Evolutionary conservation across 2,329 filamentous ascomycete species (phyloP).

Genomic region (Verruconis gallopava): DNA sequence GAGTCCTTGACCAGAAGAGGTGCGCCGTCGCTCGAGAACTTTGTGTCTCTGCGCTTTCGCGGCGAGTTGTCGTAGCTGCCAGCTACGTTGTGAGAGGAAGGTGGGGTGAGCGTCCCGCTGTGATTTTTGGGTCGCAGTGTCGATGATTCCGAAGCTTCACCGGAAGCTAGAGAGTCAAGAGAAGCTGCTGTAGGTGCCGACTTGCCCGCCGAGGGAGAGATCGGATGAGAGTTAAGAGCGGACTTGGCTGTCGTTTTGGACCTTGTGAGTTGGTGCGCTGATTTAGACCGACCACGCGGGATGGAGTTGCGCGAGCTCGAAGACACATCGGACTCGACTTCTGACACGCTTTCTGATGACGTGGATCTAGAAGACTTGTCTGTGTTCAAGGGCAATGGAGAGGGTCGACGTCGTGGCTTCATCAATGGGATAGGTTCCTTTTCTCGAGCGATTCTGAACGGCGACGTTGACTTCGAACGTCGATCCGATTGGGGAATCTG

Average conservation of each 20-base stretch:
- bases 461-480: background rate
- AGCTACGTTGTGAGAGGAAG: background rate
- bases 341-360: background rate
- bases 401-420: background rate
- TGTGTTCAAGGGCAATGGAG: background rate
- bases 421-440: background rate
- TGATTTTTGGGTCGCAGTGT: background rate
- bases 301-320: background rate
- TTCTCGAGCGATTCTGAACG: background rate
- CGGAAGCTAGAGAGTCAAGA: background rate
- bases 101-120: background rate
- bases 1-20: constrained; percentile 6
- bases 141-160: background rate
- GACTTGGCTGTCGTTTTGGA: background rate
- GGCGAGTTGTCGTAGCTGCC: constrained; percentile 5
- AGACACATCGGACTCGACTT: background rate
- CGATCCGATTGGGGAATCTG: no score
- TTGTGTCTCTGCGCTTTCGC: constrained; percentile 1
- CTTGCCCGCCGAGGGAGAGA: background rate
- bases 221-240: background rate
- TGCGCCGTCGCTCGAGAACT: background rate
- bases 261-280: background rate
- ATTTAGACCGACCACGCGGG: background rate
- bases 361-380: background rate
- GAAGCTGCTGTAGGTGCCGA: background rate